Evolutionary conservation across 1,284 basidiomycete genomes (phyloP).

Genomic region (Ceraceosorus bombacis): DNA sequence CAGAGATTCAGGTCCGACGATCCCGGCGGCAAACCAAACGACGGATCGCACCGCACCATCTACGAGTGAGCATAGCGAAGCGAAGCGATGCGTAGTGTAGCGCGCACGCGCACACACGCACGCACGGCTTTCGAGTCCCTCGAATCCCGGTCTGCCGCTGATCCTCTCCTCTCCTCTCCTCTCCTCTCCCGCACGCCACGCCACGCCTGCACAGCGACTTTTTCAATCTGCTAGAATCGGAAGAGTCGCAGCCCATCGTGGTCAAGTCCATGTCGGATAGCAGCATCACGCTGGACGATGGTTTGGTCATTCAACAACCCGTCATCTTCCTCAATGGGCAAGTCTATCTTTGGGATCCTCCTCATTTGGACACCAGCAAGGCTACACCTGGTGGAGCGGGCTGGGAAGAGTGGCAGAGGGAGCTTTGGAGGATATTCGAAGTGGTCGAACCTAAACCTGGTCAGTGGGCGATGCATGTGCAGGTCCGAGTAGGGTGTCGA

Average conservation of each 20-base stretch:
- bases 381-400: conserved; percentile 45
- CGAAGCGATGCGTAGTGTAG: background rate
- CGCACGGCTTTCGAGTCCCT: background rate
- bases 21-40: conserved; percentile 37
- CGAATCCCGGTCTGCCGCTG: background rate
- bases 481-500: too few relatives aligned
- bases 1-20: conserved; percentile 17
- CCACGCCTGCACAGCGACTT: conserved; percentile 19
- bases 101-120: too few relatives aligned
- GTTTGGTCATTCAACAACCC: conserved; percentile 67
- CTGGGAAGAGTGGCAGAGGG: conserved; percentile 58
- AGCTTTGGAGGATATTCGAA: conserved; percentile 25
- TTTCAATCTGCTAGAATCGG: conserved; percentile 29
- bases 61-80: conserved; percentile 25
- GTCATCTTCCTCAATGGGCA: conserved; percentile 72
- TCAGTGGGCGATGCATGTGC: too few relatives aligned
- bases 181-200: background rate
- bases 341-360: conserved; percentile 84
- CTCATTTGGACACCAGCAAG: conserved; percentile 54
- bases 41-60: conserved; percentile 30
- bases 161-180: background rate
- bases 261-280: conserved; percentile 22
- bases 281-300: conserved; percentile 49
- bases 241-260: conserved; percentile 9
- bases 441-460: conserved; percentile 26